These are phyloP conservation scores for Cladochytrium replicatum DNA, from an alignment of 192 early-diverging fungal genomes.

Conservation along the genomic window DNA sequence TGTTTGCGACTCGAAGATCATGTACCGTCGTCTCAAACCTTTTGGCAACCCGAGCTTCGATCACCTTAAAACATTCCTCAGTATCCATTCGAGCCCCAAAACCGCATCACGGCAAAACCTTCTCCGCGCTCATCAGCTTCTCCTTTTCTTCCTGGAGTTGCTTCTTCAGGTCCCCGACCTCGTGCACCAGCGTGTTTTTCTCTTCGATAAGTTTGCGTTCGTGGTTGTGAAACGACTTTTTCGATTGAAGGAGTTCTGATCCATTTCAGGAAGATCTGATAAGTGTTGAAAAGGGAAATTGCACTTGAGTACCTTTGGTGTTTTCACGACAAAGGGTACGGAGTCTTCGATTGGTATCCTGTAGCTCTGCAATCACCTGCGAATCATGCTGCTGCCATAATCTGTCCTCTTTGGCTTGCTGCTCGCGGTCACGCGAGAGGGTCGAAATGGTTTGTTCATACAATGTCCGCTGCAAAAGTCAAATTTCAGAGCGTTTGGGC, in stretches of 20 bases:
- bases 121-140: conserved; percentile 24
- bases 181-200: conserved; percentile 23
- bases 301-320: conserved; percentile 22
- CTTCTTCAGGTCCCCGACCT: conserved; percentile 13
- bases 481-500: background rate
- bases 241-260: conserved; percentile 41
- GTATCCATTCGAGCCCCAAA: background rate
- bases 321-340: conserved; percentile 38
- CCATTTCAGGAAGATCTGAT: background rate
- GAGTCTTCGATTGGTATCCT: conserved; percentile 23
- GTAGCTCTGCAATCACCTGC: conserved; percentile 28
- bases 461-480: background rate
- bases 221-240: conserved; percentile 28
- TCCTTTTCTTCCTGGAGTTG: conserved; percentile 22
- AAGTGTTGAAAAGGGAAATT: conserved; percentile 1
- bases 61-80: conserved; percentile 10
- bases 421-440: conserved; percentile 31
- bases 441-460: conserved; percentile 32
- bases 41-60: conserved; percentile 29
- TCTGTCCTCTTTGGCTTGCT: conserved; percentile 32
- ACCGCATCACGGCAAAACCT: conserved; percentile 10
- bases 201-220: conserved; percentile 41
- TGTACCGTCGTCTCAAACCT: conserved; percentile 24
- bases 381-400: conserved; percentile 31
- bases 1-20: conserved; percentile 25